Conservation (phyloP, 73 alveolate genomes). For the Stentor coeruleus region DNA sequence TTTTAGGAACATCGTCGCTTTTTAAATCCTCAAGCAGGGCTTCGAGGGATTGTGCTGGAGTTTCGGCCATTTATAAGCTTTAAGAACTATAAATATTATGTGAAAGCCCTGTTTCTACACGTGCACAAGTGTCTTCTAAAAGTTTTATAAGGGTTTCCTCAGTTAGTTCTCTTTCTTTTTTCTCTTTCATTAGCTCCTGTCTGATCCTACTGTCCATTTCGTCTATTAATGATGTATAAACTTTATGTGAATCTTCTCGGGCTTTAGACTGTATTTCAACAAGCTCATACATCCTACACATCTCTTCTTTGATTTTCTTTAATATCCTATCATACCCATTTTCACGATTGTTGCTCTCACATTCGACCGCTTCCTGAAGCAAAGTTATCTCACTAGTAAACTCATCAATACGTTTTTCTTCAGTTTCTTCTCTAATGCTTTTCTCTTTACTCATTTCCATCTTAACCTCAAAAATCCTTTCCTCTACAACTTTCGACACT, state of each 20-base stretch:
- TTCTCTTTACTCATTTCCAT: constrained; percentile 40
- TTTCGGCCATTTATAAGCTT: constrained; percentile 18
- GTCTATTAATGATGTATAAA: neutral
- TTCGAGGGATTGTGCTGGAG: neutral
- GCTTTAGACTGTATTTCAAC: neutral
- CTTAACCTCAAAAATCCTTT: constrained; percentile 34
- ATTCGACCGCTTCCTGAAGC: neutral
- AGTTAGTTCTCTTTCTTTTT: constrained; percentile 56
- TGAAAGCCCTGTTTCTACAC: constrained; percentile 24
- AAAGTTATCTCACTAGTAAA: neutral
- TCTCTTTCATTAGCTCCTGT: constrained; percentile 43
- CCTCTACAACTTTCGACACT: constrained; percentile 47
- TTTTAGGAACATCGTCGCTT: constrained; percentile 66
- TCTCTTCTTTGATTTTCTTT: constrained; percentile 12
- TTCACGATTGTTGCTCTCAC: neutral
- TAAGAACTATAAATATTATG: no score
- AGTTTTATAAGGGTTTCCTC: constrained; percentile 48
- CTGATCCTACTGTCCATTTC: constrained; percentile 40
- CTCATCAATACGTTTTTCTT: constrained; percentile 46
- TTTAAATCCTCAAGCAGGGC: constrained; percentile 63
- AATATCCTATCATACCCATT: neutral
- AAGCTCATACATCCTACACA: neutral
- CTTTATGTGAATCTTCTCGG: neutral
- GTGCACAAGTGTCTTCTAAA: constrained; percentile 53
- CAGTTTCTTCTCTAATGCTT: constrained; percentile 55